phyloP scores from a whole-genome alignment of 768 basidiomycete species.

The Lactarius sanguifluus region DNA sequence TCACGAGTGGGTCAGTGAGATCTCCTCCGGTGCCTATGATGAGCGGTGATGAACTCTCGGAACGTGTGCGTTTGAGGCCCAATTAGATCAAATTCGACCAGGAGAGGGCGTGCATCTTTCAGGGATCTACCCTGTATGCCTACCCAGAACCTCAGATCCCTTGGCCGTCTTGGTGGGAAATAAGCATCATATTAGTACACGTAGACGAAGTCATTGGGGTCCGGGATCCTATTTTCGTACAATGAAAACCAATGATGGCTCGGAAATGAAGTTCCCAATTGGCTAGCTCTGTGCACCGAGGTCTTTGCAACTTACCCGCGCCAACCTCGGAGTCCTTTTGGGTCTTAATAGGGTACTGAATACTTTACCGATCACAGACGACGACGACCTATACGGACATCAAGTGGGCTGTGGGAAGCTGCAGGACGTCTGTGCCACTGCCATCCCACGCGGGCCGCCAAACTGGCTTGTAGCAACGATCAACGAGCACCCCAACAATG shows the following conservation, averaged over 20 bases:
- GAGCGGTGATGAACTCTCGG: conserved; percentile 22
- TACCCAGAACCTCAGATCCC: not conserved
- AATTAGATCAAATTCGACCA: not conserved
- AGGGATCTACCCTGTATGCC: conserved; percentile 1
- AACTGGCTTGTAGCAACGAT: not conserved
- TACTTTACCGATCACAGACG: not conserved
- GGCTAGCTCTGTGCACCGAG: not conserved
- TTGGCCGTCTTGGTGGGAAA: conserved; percentile 4
- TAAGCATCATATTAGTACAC: not conserved
- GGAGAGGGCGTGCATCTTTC: not conserved
- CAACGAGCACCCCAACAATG: conserved; percentile 20
- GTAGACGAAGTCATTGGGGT: not conserved
- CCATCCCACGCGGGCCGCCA: conserved; percentile 1
- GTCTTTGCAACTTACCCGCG: not conserved
- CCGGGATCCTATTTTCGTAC: not conserved
- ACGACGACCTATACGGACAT: conserved; percentile 16
- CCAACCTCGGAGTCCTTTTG: conserved; percentile 7
- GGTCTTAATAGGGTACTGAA: conserved; percentile 17
- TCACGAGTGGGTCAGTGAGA: not conserved
- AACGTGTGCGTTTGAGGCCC: conserved; percentile 1
- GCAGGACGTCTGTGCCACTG: not conserved
- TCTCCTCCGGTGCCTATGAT: conserved; percentile 18
- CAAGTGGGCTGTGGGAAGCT: conserved; percentile 19
- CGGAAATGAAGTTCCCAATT: not conserved
- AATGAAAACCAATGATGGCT: not conserved